A percentile compares a stretch with the other conserved stretches of the same genome.
Conservation (phyloP, 352 stramenopile species). For the Globisporangium apiculatum region DNA sequence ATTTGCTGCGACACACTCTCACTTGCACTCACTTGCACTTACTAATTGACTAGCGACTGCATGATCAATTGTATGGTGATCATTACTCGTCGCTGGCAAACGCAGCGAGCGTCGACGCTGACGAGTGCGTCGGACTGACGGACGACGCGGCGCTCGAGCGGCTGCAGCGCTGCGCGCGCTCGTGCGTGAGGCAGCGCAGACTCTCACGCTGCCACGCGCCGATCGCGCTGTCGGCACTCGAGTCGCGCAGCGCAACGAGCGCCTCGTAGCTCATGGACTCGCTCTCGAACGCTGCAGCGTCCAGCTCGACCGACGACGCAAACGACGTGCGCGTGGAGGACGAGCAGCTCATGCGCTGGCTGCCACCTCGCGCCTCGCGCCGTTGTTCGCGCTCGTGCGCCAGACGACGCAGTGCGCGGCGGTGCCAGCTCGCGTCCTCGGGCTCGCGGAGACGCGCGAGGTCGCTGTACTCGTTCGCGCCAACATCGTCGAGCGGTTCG, state of each 20-base stretch:
- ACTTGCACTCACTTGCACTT: too few relatives aligned
- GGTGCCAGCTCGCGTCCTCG: slow-evolving; percentile 23
- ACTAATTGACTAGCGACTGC: background rate
- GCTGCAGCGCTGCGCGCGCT: slow-evolving; percentile 20
- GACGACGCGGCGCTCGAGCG: slow-evolving; percentile 1
- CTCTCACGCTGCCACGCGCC: slow-evolving; percentile 21
- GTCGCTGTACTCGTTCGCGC: slow-evolving; percentile 23
- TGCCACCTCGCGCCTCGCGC: background rate
- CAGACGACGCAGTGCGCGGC: slow-evolving; percentile 28
- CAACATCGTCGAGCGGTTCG: background rate
- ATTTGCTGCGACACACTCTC: too few relatives aligned
- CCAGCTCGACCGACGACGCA: slow-evolving; percentile 7
- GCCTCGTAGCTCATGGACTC: slow-evolving; percentile 18
- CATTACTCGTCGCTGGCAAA: slow-evolving; percentile 11
- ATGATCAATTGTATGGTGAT: background rate
- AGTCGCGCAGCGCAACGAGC: slow-evolving; percentile 20
- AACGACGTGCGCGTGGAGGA: slow-evolving; percentile 5
- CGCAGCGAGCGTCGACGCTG: slow-evolving; percentile 24
- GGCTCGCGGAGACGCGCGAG: slow-evolving; percentile 23
- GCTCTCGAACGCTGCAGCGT: background rate
- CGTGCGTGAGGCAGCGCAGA: slow-evolving; percentile 24
- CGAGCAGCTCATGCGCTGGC: background rate
- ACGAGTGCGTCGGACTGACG: slow-evolving; percentile 17
- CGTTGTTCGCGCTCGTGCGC: slow-evolving; percentile 28
- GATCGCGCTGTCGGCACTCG: slow-evolving; percentile 14